A percentile compares a stretch with the other conserved stretches of the same genome.
Conservation (phyloP, 352 stramenopile genomes). For the Globisporangium parvum region DNA sequence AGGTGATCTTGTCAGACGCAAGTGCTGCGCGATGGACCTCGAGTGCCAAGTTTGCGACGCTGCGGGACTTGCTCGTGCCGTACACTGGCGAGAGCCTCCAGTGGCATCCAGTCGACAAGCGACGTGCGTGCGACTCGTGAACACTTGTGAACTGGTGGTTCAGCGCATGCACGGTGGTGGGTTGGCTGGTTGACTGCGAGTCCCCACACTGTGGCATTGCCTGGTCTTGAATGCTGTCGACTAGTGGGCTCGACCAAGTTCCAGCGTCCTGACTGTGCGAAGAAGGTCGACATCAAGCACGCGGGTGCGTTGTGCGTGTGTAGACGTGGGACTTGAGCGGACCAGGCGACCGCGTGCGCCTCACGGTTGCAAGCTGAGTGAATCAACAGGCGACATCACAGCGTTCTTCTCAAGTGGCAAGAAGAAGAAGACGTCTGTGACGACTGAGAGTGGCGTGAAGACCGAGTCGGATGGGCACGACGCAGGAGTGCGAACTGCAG, state of each 20-base stretch:
- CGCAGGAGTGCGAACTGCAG: neutral
- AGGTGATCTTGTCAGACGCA: slow-evolving; percentile 74
- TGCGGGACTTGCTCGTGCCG: slow-evolving; percentile 45
- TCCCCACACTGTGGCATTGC: neutral
- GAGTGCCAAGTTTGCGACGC: slow-evolving; percentile 44
- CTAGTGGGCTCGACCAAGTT: slow-evolving; percentile 71
- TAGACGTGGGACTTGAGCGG: neutral
- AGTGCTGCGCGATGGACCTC: slow-evolving; percentile 59
- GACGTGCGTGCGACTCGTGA: slow-evolving; percentile 35
- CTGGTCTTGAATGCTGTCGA: neutral
- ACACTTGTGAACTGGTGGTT: neutral
- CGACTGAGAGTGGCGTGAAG: slow-evolving; percentile 6
- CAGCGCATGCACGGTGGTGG: neutral
- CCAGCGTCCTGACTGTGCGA: slow-evolving; percentile 64
- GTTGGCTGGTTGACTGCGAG: slow-evolving; percentile 1
- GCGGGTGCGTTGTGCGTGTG: slow-evolving; percentile 32
- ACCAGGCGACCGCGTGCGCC: neutral
- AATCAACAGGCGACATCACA: slow-evolving; percentile 49
- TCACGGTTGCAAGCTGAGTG: neutral
- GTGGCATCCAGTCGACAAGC: slow-evolving; percentile 75
- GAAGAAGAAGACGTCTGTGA: slow-evolving; percentile 33
- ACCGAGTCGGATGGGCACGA: neutral
- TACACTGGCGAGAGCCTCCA: slow-evolving; percentile 53
- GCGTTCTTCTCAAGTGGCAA: slow-evolving; percentile 43
- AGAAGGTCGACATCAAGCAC: slow-evolving; percentile 73